A percentile compares a stretch with the other conserved stretches of the same genome.
Conservation (phyloP, 306 rosid genomes). For the Sesbania bispinosa region DNA sequence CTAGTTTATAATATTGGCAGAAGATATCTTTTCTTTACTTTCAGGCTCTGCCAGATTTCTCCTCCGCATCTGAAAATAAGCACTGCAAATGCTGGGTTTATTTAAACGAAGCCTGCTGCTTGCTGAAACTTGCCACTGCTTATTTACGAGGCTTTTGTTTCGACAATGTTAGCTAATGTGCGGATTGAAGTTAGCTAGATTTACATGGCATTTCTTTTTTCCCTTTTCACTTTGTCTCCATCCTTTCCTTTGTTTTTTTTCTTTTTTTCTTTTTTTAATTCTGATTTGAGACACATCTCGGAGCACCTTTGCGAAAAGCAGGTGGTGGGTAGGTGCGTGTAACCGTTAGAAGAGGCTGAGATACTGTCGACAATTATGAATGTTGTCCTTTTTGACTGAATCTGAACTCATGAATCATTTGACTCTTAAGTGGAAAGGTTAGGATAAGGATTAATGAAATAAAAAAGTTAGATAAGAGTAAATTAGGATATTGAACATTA, state of each 20-base stretch:
- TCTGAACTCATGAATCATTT: slow-evolving; percentile 13
- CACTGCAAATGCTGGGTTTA: slow-evolving; percentile 13
- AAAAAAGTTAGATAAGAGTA: too few species aligned
- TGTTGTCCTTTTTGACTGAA: slow-evolving; percentile 33
- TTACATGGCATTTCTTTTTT: background rate
- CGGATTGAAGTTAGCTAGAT: slow-evolving; percentile 32
- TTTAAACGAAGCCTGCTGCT: slow-evolving; percentile 6
- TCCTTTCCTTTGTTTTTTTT: background rate
- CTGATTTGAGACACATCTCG: slow-evolving; percentile 23
- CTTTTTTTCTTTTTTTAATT: background rate
- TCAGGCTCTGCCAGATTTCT: slow-evolving; percentile 19
- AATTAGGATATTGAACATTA: too few species aligned
- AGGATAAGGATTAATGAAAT: too few species aligned
- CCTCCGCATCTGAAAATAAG: slow-evolving; percentile 24
- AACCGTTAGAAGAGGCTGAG: slow-evolving; percentile 31
- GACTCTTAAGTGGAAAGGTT: slow-evolving; percentile 17
- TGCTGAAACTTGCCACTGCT: slow-evolving; percentile 24
- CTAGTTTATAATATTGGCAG: slow-evolving; percentile 18
- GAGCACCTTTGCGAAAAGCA: slow-evolving; percentile 34
- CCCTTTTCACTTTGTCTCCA: background rate
- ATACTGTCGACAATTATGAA: slow-evolving; percentile 23
- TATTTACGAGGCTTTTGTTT: slow-evolving; percentile 11
- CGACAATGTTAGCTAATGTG: background rate
- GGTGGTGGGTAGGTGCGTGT: slow-evolving; percentile 35
- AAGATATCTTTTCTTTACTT: too few species aligned